Base-by-base conservation (phyloP, 176 grass and related monocot species). In the Otatea glauca region DNA sequence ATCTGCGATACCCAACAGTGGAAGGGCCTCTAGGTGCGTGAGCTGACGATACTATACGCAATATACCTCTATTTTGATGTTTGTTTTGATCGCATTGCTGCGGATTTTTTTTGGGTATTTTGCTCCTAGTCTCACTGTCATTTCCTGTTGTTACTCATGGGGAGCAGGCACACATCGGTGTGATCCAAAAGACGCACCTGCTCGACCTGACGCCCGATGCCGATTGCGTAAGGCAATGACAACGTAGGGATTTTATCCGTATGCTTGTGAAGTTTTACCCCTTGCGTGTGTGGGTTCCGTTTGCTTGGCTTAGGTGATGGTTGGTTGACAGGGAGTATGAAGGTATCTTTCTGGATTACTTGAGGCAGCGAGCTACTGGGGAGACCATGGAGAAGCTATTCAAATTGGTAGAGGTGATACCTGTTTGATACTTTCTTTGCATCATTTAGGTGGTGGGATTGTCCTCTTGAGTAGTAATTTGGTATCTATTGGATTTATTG, bases 351-450 rank as follows among this genome's bases (percentile, higher is more conserved):
- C 71, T 96, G 65, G 91, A 99, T 60, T 96, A 92, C 87, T 88
- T 93, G 12, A 91, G 96, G 49, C 91, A 99, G 77, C 80, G 80
- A 80, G 91, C 75, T 0, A 88, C 85, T 2, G 78, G 86, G 3
- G 88, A 92, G 54, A 96, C 96, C 5, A 59, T 98, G 2, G 89
- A 85, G 9, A 98, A 95, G 78, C 96, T 98, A n/a, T 88, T 98
- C 44, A 88, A 96, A 82, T 53, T 98, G 58, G 93, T 93, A 9
- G 86, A 95, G 89, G 96, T 91, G 34, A 42, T 23, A 0, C 35
- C 38, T 27, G 54, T 74, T 53, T 20, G 8, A 15, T 74, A 0
- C 12, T 67, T 1, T 62, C 18, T 65, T 32, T 45, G 16, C 18
- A 41, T 21, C 14, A 42, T 67, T 6, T 70, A 65, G 45, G 32